phyloP scores from a whole-genome alignment of 2,329 filamentous ascomycete species.

The Aspergillus sergii region DNA sequence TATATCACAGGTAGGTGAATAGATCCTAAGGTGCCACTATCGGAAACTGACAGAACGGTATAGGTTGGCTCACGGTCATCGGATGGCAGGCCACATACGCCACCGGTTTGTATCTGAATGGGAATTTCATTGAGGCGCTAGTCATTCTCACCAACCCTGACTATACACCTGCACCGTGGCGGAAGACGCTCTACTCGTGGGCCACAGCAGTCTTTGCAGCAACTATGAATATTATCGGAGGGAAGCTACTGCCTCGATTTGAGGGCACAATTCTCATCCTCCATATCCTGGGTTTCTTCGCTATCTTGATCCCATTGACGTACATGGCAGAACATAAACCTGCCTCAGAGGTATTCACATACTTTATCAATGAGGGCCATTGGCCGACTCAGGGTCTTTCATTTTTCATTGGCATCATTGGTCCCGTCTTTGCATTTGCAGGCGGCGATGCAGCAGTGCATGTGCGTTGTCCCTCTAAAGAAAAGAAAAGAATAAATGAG shows the following conservation, averaged over 20 bases:
- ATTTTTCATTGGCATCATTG: slow-evolving; percentile 38
- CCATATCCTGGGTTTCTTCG: slow-evolving; percentile 56
- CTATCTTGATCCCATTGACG: slow-evolving; percentile 52
- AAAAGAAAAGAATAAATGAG: too few relatives aligned
- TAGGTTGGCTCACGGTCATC: slow-evolving; percentile 45
- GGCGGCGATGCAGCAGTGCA: slow-evolving; percentile 42
- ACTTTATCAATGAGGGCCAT: slow-evolving; percentile 51
- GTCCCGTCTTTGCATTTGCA: slow-evolving; percentile 40
- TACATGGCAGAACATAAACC: slow-evolving; percentile 45
- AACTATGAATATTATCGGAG: slow-evolving; percentile 48
- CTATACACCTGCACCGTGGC: slow-evolving; percentile 50
- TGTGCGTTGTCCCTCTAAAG: slow-evolving; percentile 25
- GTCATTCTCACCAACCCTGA: slow-evolving; percentile 39
- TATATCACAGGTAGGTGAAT: slow-evolving; percentile 35
- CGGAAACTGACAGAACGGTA: neutral
- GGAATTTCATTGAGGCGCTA: slow-evolving; percentile 40
- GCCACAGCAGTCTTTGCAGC: slow-evolving; percentile 43
- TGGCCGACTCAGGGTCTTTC: slow-evolving; percentile 49
- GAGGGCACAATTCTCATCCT: slow-evolving; percentile 54
- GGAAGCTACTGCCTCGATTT: slow-evolving; percentile 48
- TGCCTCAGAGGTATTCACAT: slow-evolving; percentile 48
- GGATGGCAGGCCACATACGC: slow-evolving; percentile 49
- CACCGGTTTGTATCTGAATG: slow-evolving; percentile 35
- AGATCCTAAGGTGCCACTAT: neutral
- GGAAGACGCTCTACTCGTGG: slow-evolving; percentile 53